Conservation (phyloP, 768 basidiomycete genomes). For the Podaxis sp. region DNA sequence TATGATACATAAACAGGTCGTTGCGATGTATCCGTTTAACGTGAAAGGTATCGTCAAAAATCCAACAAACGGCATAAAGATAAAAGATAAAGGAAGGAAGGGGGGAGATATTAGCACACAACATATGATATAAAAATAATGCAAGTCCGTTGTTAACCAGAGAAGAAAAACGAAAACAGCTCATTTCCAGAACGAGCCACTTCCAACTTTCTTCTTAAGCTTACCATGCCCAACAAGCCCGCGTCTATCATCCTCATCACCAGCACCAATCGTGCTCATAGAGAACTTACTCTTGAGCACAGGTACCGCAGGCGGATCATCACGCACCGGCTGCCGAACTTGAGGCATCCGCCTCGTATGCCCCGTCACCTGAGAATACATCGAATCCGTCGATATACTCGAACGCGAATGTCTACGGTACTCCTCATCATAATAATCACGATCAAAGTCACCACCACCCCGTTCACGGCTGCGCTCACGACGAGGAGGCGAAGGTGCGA, state of each 20-base stretch:
- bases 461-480: background rate
- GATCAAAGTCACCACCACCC: background rate
- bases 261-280: slow-evolving; percentile 33
- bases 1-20: slow-evolving; percentile 3
- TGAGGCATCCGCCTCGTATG: slow-evolving; percentile 56
- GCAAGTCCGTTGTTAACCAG: slow-evolving; percentile 1
- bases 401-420: slow-evolving; percentile 40
- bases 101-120: background rate
- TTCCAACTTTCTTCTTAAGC: slow-evolving; percentile 19
- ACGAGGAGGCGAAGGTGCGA: background rate
- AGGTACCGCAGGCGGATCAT: slow-evolving; percentile 8
- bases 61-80: background rate
- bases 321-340: slow-evolving; percentile 56
- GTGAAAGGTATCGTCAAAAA: background rate
- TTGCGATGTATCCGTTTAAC: background rate
- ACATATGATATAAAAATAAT: background rate
- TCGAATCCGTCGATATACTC: slow-evolving; percentile 51
- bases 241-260: slow-evolving; percentile 11
- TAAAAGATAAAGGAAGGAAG: background rate
- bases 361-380: slow-evolving; percentile 73
- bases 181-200: slow-evolving; percentile 28
- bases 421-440: slow-evolving; percentile 1
- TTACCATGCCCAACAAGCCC: slow-evolving; percentile 1
- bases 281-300: slow-evolving; percentile 45
- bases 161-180: background rate